These are phyloP conservation scores for Geranium incanum DNA, from an alignment of 441 rosid species.

Conservation along the genomic window DNA sequence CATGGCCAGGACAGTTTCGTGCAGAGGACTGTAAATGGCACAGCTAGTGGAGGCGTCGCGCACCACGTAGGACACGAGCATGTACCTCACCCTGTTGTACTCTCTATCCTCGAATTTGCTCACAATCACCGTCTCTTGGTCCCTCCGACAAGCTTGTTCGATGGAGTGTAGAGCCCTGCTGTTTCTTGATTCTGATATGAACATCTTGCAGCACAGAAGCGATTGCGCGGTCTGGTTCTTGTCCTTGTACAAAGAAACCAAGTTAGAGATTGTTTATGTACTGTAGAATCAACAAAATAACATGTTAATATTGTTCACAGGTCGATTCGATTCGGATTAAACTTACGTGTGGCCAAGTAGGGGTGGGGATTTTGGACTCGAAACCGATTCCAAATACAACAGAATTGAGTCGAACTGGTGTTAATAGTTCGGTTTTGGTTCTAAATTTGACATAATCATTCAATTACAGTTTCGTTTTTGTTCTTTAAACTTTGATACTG, in stretches of 20 bases:
- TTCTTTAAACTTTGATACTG: no score
- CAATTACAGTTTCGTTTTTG: no score
- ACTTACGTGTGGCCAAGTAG: no score
- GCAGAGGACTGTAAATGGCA: slow-evolving; percentile 50
- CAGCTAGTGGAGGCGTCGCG: slow-evolving; percentile 32
- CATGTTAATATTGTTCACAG: no score
- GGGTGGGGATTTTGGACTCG: no score
- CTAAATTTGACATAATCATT: no score
- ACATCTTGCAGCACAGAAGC: slow-evolving; percentile 55
- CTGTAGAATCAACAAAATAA: no score
- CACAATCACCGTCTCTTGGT: slow-evolving; percentile 38
- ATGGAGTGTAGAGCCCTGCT: slow-evolving; percentile 35
- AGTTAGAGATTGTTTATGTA: no score
- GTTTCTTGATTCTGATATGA: slow-evolving; percentile 49
- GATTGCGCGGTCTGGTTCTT: slow-evolving; percentile 21
- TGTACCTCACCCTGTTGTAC: slow-evolving; percentile 47
- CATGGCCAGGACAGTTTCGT: slow-evolving; percentile 43
- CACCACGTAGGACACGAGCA: slow-evolving; percentile 46
- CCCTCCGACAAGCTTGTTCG: slow-evolving; percentile 35
- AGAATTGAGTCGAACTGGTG: no score
- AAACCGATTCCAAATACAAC: no score
- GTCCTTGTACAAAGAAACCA: slow-evolving; percentile 14
- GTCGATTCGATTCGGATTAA: no score
- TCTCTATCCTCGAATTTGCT: slow-evolving; percentile 47
- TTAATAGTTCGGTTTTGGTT: no score